Evolutionary conservation across 2,329 filamentous ascomycete genomes (phyloP), one percentile per base, ranked within the genome.

Genomic region (Nemania serpens): DNA sequence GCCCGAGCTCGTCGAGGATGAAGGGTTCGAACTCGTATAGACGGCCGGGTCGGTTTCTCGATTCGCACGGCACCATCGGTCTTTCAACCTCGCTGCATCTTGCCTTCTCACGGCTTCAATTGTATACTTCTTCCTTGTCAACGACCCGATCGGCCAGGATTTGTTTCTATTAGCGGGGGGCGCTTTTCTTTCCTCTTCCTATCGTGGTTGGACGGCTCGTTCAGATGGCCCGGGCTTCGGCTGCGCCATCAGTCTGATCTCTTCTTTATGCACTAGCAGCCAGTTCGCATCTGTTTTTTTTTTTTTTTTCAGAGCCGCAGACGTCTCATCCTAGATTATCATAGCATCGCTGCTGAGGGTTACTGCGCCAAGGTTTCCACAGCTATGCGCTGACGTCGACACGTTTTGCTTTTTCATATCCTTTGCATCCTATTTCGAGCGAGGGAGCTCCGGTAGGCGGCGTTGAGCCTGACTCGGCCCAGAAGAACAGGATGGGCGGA

Each of bases 21-120:
- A 79, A 11, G 78, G 77, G 36, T 80, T 80, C 62, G 77, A 79
- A 69, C 69, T 80, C 43, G 60, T 80, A 25, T 74, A 72, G 62
- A 18, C 49, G 22, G 45, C 37, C 20, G 18, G 20, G 47, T 41
- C 33, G 46, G 36, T 18, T 36, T 33, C 34, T 55, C 43, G 47
- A 37, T 45, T 52, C 48, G 25, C 57, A 47, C 56, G 51, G 41
- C 42, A 63, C 61, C 47, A 17, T 46, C 55, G 42, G 37, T 22
- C 53, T 34, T 45, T 56, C 50, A 17, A 54, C 15, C 58, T 51
- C 18, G 42, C 52, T 18, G 29, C 48, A 36, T 25, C n/a, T 41
- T 7, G n/a, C 39, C 42, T 53, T 34, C 55, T 50, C 42, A 55
- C 29, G n/a, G 17, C 51, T 55, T 57, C 17, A 52, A 41, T 47